Evolutionary conservation across 2,329 filamentous ascomycete genomes (phyloP).

Genomic region (Hypomyces perniciosus): DNA sequence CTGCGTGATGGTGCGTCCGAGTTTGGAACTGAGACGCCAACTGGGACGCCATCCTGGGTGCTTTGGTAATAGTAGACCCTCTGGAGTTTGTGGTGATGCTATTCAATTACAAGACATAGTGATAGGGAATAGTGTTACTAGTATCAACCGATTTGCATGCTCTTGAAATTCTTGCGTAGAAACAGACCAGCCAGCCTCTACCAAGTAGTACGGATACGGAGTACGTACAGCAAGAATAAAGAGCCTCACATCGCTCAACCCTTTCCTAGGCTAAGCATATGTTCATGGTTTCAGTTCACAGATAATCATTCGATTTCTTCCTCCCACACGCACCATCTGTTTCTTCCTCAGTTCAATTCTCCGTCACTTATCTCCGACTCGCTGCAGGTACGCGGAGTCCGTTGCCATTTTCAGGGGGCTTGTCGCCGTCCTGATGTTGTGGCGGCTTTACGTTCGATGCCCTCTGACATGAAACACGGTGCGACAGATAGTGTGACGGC

Average conservation of each 20-base stretch:
- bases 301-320: slow-evolving; percentile 16
- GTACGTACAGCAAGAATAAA: no score
- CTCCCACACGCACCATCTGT: background rate
- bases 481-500: slow-evolving; percentile 10
- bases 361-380: no score
- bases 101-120: no score
- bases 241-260: background rate
- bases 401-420: no score
- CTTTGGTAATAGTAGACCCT: no score
- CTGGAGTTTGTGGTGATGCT: no score
- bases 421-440: no score
- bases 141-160: background rate
- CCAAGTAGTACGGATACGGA: no score
- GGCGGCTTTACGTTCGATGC: background rate
- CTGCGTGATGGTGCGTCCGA: background rate
- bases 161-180: background rate
- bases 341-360: background rate
- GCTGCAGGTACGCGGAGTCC: no score
- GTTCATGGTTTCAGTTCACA: slow-evolving; percentile 9
- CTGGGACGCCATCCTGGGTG: no score
- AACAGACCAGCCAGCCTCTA: no score
- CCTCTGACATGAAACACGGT: slow-evolving; percentile 8
- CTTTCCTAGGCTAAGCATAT: background rate
- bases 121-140: no score
- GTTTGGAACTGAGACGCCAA: background rate